A percentile compares a stretch with the other conserved stretches of the same genome.
Conservation (phyloP, 352 stramenopile species). For the Pythium utonaiense region DNA sequence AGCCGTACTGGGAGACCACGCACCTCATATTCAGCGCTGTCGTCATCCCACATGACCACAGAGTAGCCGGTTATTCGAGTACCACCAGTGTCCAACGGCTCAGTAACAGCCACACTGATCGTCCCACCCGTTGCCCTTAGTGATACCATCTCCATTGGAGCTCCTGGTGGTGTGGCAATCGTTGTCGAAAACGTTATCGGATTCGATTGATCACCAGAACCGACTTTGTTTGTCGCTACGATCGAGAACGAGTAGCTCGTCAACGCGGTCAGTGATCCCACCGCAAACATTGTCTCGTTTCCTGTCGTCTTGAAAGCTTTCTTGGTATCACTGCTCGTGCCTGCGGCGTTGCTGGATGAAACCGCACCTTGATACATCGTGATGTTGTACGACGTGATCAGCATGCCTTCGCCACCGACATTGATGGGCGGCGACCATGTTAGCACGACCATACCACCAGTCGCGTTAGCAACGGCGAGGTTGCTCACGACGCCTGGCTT, state of each 20-base stretch:
- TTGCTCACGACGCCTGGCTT: constrained; percentile 28
- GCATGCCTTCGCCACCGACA: constrained; percentile 32
- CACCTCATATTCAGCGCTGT: constrained; percentile 7
- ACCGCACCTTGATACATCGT: background rate
- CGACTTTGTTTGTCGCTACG: constrained; percentile 37
- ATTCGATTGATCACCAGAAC: constrained; percentile 22
- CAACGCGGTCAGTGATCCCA: constrained; percentile 27
- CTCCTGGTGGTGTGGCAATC: constrained; percentile 37
- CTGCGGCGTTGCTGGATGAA: constrained; percentile 23
- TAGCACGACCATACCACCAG: constrained; percentile 43
- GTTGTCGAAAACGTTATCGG: constrained; percentile 27
- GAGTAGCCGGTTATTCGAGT: constrained; percentile 34
- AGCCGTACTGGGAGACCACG: no score
- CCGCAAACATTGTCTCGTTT: constrained; percentile 32
- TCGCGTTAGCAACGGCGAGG: constrained; percentile 23
- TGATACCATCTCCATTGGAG: constrained; percentile 21
- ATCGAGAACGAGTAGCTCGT: constrained; percentile 37
- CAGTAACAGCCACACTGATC: constrained; percentile 28
- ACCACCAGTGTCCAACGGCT: constrained; percentile 41
- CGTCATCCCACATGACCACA: constrained; percentile 18
- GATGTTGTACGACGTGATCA: constrained; percentile 37
- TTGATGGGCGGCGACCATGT: constrained; percentile 45
- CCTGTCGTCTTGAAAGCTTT: constrained; percentile 21
- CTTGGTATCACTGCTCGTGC: constrained; percentile 5
- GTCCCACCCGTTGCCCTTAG: constrained; percentile 41